phyloP scores from a whole-genome alignment of 768 basidiomycete species.

The Collybia nuda region DNA sequence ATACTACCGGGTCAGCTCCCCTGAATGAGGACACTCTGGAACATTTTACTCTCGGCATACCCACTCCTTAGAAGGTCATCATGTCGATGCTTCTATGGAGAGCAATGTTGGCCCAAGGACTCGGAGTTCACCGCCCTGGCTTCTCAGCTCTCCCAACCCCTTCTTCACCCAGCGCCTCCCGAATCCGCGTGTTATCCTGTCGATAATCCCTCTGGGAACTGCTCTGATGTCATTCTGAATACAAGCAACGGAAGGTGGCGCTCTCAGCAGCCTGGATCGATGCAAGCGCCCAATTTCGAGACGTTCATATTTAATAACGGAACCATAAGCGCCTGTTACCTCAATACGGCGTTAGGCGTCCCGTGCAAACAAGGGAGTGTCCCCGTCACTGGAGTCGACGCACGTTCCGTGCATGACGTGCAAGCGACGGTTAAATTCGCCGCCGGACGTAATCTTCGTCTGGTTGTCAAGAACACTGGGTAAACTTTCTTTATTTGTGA shows the following conservation, averaged over 20 bases:
- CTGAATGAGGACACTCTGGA: too few species aligned
- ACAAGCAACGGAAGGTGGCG: conserved; percentile 39
- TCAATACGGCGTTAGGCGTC: conserved; percentile 38
- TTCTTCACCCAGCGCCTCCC: conserved; percentile 38
- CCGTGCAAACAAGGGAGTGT: conserved; percentile 45
- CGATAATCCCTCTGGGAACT: conserved; percentile 33
- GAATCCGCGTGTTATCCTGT: conserved; percentile 41
- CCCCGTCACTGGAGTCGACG: conserved; percentile 39
- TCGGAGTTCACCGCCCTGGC: conserved; percentile 28
- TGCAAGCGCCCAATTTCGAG: conserved; percentile 30
- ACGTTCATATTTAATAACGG: conserved; percentile 37
- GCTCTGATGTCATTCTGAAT: conserved; percentile 25
- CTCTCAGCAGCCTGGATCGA: conserved; percentile 35
- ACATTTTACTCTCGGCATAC: neutral
- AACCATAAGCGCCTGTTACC: conserved; percentile 50
- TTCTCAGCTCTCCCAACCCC: conserved; percentile 39
- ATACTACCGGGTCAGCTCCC: too few species aligned
- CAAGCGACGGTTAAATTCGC: conserved; percentile 40
- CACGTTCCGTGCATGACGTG: conserved; percentile 33
- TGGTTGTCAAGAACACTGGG: conserved; percentile 38
- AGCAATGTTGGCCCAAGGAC: conserved; percentile 46
- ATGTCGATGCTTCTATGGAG: conserved; percentile 38
- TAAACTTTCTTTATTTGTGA: conserved; percentile 1
- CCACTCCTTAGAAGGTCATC: conserved; percentile 1
- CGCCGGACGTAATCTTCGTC: conserved; percentile 28